Percentiles rank a stretch among this genome's conserved stretches.
Conservation (phyloP, 75 land plant genomes). For the Gnetum montanum region DNA sequence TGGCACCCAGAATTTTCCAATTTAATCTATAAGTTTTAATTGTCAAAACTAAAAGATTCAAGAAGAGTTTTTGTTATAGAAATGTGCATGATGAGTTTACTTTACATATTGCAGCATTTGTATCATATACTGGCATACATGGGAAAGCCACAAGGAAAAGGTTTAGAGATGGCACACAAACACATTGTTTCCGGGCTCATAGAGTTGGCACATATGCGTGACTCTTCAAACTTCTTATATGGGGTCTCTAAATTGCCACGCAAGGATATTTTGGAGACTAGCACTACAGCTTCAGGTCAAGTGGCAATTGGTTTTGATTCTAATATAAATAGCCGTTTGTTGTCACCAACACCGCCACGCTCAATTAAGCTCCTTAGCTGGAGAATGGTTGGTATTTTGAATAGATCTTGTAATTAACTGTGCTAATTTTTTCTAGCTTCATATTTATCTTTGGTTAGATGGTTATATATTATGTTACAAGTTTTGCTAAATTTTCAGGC, state of each 20-base stretch:
- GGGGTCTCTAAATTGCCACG: conserved; percentile 4
- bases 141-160: conserved; percentile 91
- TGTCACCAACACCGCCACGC: conserved; percentile 98
- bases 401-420: not conserved
- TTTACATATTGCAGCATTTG: too few relatives aligned
- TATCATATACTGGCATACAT: conserved; percentile 61
- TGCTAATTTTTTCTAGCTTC: not conserved
- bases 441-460: too few relatives aligned
- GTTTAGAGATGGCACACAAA: conserved; percentile 86
- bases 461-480: too few relatives aligned
- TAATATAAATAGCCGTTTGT: conserved; percentile 59
- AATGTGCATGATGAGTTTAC: too few relatives aligned
- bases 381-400: conserved; percentile 45
- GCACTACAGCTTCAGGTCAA: conserved; percentile 87
- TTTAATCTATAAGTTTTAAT: too few relatives aligned
- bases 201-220: conserved; percentile 47
- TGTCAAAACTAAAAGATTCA: too few relatives aligned
- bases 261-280: conserved; percentile 10
- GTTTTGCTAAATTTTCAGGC: conserved; percentile 73
- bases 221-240: conserved; percentile 55
- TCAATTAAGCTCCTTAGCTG: conserved; percentile 71
- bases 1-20: too few relatives aligned
- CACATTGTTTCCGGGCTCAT: conserved; percentile 69
- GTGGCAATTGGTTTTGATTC: conserved; percentile 82
- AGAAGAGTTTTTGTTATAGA: too few relatives aligned